Base-by-base conservation (phyloP, 495 filamentous ascomycete species). In the Aspergillus carlsbadensis region DNA sequence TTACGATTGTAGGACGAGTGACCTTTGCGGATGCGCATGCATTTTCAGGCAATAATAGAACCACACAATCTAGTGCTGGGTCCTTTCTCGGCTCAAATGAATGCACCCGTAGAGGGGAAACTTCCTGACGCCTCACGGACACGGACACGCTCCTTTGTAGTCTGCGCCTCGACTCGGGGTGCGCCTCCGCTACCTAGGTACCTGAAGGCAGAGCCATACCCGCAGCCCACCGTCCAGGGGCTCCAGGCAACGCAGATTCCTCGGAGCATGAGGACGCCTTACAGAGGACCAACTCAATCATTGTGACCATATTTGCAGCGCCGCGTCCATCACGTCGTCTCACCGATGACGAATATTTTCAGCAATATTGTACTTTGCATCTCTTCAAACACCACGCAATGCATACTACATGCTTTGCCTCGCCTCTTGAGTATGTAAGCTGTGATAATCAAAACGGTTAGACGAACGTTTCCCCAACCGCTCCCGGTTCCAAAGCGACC, bases 171-270 rank as follows among this genome's bases (percentile, higher is more conserved):
- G n/a, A 8, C 8, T 29, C 26, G 36, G 22, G 46, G 31, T 17
- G 33, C 33, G 41, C 41, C 41, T 43, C 46, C 45, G 29, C 26
- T 48, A 26, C 45, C 45, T 48, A 35, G 45, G 8, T 29, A 29
- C 26, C n/a, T n/a, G 45, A 48, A 24, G 11, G 45, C 29, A 29
- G 15, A 46, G 15, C 40, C 15, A 47, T 33, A 47, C n/a, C n/a
- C n/a, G n/a, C n/a, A n/a, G 26, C 26, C 26, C 26, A 29, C 26
- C 8, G 26, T 29, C 26, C 26, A 29, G 26, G 26, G 26, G 26
- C 26, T 29, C 26, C 26, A 4, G 26, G 3, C 26, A 29, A 29
- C 26, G 26, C 3, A 29, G 26, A 29, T 29, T 29, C 26, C 26
- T 29, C 26, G 26, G 26, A n/a, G n/a, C n/a, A n/a, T n/a, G n/a